Base-by-base conservation (phyloP, 1,284 basidiomycete species). In the Cutaneotrichosporon cavernicola region DNA sequence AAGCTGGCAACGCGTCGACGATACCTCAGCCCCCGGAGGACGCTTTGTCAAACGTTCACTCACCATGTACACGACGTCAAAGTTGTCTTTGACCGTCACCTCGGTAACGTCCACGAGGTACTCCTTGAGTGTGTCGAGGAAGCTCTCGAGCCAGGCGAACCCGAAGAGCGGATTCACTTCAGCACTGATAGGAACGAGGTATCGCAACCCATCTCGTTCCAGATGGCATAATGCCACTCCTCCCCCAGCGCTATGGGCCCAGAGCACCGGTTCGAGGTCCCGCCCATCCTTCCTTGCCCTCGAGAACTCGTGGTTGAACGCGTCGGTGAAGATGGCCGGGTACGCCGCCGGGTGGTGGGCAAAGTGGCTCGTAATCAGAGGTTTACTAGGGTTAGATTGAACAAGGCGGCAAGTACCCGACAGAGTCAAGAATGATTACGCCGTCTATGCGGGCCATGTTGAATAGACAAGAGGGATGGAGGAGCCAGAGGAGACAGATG, bases 11-110 rank as follows among this genome's bases (percentile, higher is more conserved):
- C 21, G 21, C 26, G 26, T 26, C 26, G 26, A 26, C 26, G 26
- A 26, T 26, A 47, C 46, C 21, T 18, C 46, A 47, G 34, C 34
- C 46, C 7, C 46, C 16, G 46, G 46, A 47, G 16, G 46, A 47
- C 18, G 21, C 4, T 4, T 36, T 8, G 11, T 3, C 26, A 36
- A 36, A 9, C 34, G 31, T 21, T 58, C n/a, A 71, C 82, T 30
- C 69, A 90, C 91, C 84, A 95, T 92, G 78, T 97, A 97, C 11
- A 97, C 92, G 50, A 93, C 88, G 75, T 97, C 95, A 81, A 97
- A 97, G 80, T 97, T 93, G 69, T 97, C 93, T 72, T 89, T 91
- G 71, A 97, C 82, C 1, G 87, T 89, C 8, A 88, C 86, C 22
- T 87, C 85, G 11, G 87, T 87, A 21, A 88, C 80, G 34, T 86